Conservation (phyloP, 1,139 yeast genomes). For the Yamadazyma songkhlaensis region DNA sequence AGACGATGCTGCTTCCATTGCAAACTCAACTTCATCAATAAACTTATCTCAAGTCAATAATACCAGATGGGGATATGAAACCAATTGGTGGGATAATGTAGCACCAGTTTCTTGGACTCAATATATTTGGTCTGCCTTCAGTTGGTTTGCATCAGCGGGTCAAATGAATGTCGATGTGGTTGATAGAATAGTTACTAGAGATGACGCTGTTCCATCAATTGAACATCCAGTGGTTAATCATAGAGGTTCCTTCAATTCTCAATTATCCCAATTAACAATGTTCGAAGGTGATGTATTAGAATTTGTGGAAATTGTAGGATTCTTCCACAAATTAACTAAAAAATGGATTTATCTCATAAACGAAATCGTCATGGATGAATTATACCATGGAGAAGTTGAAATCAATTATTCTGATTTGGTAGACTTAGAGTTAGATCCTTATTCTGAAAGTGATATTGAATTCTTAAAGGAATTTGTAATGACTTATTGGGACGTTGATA, state of each 20-base stretch:
- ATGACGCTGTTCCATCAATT: not conserved
- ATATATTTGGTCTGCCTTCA: conserved; percentile 65
- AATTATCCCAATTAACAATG: conserved; percentile 1
- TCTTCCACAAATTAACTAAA: conserved; percentile 52
- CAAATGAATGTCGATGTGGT: conserved; percentile 25
- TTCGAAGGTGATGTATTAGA: conserved; percentile 4
- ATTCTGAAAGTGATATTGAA: conserved; percentile 52
- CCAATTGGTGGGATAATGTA: conserved; percentile 48
- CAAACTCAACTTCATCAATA: not conserved
- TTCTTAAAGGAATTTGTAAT: conserved; percentile 53
- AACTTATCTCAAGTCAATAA: not conserved
- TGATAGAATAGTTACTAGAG: conserved; percentile 3
- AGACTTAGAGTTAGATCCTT: conserved; percentile 77
- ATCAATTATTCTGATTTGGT: conserved; percentile 55
- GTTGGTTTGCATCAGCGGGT: conserved; percentile 89
- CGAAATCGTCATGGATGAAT: conserved; percentile 33
- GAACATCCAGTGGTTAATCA: not conserved
- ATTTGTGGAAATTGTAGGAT: conserved; percentile 45
- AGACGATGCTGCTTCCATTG: not conserved
- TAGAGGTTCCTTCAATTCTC: conserved; percentile 1
- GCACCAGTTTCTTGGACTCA: conserved; percentile 64
- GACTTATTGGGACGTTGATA: conserved; percentile 30
- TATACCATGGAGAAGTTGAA: conserved; percentile 22
- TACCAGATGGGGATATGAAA: conserved; percentile 19
- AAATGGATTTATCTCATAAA: conserved; percentile 40